Conservation (phyloP, 1,284 basidiomycete genomes). For the Austroboletus olivaceoglutinosus region DNA sequence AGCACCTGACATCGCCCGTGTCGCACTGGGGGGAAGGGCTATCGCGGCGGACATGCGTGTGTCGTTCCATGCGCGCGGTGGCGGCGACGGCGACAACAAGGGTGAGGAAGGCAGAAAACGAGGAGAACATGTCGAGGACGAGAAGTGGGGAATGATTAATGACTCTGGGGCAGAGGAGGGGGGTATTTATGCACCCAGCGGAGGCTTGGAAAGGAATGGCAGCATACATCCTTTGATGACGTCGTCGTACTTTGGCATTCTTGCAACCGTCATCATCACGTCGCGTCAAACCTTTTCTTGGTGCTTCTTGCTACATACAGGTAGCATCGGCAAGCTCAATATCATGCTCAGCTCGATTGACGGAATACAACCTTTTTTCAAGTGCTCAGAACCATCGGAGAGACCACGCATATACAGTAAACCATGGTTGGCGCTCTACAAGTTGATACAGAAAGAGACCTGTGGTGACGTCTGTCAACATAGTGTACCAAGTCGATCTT, state of each 20-base stretch:
- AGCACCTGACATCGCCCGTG: conserved; percentile 19
- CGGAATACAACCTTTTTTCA: too few relatives aligned
- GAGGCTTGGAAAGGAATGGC: conserved; percentile 12
- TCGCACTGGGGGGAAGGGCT: conserved; percentile 7
- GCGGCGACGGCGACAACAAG: conserved; percentile 13
- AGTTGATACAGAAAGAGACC: not conserved
- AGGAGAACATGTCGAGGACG: not conserved
- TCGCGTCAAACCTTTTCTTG: not conserved
- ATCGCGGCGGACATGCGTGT: conserved; percentile 5
- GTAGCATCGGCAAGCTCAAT: not conserved
- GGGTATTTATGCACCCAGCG: conserved; percentile 25
- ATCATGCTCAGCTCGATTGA: not conserved
- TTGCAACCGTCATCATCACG: not conserved
- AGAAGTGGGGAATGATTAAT: not conserved
- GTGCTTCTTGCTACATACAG: too few relatives aligned
- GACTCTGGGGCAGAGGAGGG: not conserved
- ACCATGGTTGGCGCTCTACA: not conserved
- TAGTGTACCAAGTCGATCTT: not conserved
- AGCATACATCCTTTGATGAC: not conserved
- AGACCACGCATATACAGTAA: not conserved
- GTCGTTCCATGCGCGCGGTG: conserved; percentile 26
- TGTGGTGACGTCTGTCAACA: not conserved
- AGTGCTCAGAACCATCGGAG: too few relatives aligned
- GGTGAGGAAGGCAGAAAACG: conserved; percentile 17
- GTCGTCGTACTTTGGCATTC: conserved; percentile 6